phyloP scores from a whole-genome alignment of 805 yeast genomes.

The Candida anglica region DNA sequence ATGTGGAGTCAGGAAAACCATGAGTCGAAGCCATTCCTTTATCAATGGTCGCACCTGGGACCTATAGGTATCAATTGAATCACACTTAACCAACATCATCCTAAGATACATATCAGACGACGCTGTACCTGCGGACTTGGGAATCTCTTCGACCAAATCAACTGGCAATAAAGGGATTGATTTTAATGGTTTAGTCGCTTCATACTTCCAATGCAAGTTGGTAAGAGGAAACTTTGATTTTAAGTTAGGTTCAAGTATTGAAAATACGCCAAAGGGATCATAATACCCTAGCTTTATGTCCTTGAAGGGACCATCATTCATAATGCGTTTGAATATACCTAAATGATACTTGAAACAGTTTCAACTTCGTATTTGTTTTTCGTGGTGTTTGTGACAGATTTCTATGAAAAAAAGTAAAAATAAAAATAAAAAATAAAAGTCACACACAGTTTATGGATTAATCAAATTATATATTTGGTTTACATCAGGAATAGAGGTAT shows the following conservation, averaged over 20 bases:
- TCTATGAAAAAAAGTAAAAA: no score
- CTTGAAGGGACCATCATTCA: no score
- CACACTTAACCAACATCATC: constrained; percentile 65
- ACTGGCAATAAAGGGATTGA: constrained; percentile 61
- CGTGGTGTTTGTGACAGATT: no score
- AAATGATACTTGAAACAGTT: no score
- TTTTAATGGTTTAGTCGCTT: constrained; percentile 49
- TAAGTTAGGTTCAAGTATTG: constrained; percentile 41
- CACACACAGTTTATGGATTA: no score
- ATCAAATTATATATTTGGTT: no score
- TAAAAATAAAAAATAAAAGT: no score
- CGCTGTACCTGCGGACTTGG: constrained; percentile 20
- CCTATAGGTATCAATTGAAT: constrained; percentile 69
- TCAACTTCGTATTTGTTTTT: no score
- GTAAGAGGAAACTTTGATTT: constrained; percentile 49
- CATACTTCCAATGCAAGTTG: constrained; percentile 65
- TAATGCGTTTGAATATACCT: no score
- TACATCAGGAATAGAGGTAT: no score
- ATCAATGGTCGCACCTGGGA: constrained; percentile 78
- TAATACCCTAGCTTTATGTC: constrained; percentile 50
- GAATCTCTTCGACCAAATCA: constrained; percentile 54
- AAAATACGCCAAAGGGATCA: constrained; percentile 67
- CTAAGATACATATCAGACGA: constrained; percentile 45
- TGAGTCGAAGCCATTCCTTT: constrained; percentile 67
- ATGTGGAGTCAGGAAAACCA: constrained; percentile 30